Evolutionary conservation across 495 filamentous ascomycete species (phyloP).

Genomic region (Penicillium longicatenatum): DNA sequence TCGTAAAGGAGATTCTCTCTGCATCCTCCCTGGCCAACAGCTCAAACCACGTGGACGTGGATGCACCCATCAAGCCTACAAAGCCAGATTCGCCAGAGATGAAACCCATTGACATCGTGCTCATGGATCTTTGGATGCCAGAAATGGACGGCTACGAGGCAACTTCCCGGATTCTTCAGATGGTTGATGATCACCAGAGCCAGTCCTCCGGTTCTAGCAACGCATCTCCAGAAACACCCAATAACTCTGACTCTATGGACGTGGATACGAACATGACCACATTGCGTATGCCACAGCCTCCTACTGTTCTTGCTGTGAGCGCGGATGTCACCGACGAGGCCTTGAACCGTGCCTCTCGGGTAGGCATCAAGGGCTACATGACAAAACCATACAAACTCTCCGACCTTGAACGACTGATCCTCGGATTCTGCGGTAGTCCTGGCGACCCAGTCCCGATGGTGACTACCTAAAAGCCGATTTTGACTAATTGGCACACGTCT

Average conservation of each 20-base stretch:
- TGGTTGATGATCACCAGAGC: slow-evolving; percentile 43
- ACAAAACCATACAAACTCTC: slow-evolving; percentile 76
- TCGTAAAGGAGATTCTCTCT: slow-evolving; percentile 51
- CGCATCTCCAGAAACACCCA: slow-evolving; percentile 5
- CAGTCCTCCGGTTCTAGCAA: slow-evolving; percentile 16
- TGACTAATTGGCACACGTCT: neutral
- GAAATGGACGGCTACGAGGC: slow-evolving; percentile 82
- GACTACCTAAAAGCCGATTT: slow-evolving; percentile 3
- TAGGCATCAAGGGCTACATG: slow-evolving; percentile 78
- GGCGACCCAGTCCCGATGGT: slow-evolving; percentile 4
- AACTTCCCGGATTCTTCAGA: slow-evolving; percentile 62
- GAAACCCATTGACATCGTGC: slow-evolving; percentile 62
- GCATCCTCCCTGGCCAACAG: slow-evolving; percentile 21
- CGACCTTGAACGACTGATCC: slow-evolving; percentile 68
- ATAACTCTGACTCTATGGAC: slow-evolving; percentile 21
- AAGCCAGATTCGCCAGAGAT: slow-evolving; percentile 21
- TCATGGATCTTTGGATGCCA: slow-evolving; percentile 91
- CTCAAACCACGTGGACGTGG: neutral
- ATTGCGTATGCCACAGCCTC: slow-evolving; percentile 23
- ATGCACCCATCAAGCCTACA: slow-evolving; percentile 9
- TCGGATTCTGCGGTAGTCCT: slow-evolving; percentile 55
- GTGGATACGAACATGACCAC: slow-evolving; percentile 21
- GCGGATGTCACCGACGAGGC: slow-evolving; percentile 75
- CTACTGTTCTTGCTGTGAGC: slow-evolving; percentile 69
- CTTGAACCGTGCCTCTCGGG: slow-evolving; percentile 60